phyloP scores from a whole-genome alignment of 2,329 filamentous ascomycete genomes.

The Aspergillus ochraceus region DNA sequence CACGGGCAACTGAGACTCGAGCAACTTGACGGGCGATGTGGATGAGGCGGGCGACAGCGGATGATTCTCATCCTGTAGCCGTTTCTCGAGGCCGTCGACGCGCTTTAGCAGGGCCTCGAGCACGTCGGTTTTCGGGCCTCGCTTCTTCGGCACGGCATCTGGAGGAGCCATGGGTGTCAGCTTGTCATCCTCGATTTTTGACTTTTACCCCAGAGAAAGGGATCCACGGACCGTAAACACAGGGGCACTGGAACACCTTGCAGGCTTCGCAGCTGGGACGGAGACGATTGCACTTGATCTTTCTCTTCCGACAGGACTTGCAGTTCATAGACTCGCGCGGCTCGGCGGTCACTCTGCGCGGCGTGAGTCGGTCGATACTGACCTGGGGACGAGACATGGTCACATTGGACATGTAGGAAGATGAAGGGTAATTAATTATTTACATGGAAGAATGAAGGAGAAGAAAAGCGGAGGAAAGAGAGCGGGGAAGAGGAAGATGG shows the following conservation, averaged over 20 bases:
- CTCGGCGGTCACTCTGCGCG: conserved; percentile 69
- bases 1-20: conserved; percentile 8
- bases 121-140: conserved; percentile 87
- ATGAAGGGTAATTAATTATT: not conserved
- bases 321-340: conserved; percentile 92
- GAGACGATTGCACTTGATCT: conserved; percentile 92
- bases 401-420: conserved; percentile 9
- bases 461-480: conserved; percentile 1
- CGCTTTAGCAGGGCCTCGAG: conserved; percentile 80
- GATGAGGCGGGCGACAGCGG: conserved; percentile 45
- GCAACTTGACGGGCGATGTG: conserved; percentile 41
- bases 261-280: conserved; percentile 85
- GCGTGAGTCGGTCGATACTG: conserved; percentile 75
- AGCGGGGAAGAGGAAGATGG: conserved; percentile 1
- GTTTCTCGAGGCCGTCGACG: conserved; percentile 80
- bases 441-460: not conserved
- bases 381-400: conserved; percentile 72
- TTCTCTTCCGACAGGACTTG: conserved; percentile 89
- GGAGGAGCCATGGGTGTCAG: conserved; percentile 34
- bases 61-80: conserved; percentile 68
- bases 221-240: conserved; percentile 70
- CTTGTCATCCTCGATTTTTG: not conserved
- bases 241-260: conserved; percentile 83
- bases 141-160: conserved; percentile 85
- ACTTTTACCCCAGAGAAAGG: conserved; percentile 10